Evolutionary conservation across 164 flowering plant genomes (phyloP), one percentile per base, ranked within the genome.

Genomic region (Nymphaea thermarum): DNA sequence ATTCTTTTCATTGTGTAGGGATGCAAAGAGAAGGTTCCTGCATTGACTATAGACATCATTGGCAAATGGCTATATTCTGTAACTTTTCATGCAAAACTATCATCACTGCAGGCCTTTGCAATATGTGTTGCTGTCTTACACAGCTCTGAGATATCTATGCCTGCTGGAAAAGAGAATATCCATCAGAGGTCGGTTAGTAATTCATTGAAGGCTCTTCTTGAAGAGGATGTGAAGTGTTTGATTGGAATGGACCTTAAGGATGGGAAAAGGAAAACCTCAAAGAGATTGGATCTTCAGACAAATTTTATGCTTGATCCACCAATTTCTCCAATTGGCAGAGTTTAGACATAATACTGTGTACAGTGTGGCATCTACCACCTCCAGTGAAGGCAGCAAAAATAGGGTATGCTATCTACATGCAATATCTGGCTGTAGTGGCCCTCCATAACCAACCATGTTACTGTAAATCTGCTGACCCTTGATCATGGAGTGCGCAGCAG

Each of bases 31-130:
- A 80, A 72, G 42, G 61, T 71, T 18, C 90, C 96, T 5, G 89
- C 93, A 67, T 77, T 94, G 75, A 77, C 82, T 44, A 80, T 94
- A 69, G 77, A 69, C 53, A 18, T 51, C 4, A 68, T 77, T 14
- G 78, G 76, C 63, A 86, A 83, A 61, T 92, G 92, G 53, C 78
- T 79, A 16, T 94, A 88, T 73, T 74, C 81, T 6, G 84, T 91
- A 63, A 87, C 88, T 78, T 94, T 91, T 75, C 97, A 94, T 75
- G 96, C 95, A 43, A 85, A 77, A 72, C 67, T 94, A 57, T 89
- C 96, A 16, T 67, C 86, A n/a, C 69, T 94, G 68, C 98, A 94
- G 73, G 98, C 97, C 66, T 88, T 94, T 76, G 85, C 94, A 67
- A 84, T 87, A 15, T 88, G 91, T 70, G 82, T 94, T 71, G 89